phyloP scores from a whole-genome alignment of 2,329 filamentous ascomycete species.

The Hypoxylon sp. region DNA sequence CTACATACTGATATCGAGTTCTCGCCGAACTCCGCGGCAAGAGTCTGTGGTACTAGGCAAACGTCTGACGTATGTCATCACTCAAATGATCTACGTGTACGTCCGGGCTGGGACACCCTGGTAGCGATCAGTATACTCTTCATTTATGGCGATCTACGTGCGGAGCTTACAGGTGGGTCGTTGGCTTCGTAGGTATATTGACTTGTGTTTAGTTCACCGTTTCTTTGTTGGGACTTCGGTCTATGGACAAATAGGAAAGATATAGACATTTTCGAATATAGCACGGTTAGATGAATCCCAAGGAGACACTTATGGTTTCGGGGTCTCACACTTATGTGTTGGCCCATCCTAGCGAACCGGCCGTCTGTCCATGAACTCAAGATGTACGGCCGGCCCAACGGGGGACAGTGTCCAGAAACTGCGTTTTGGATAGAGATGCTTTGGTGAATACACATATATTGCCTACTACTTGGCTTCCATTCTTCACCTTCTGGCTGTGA shows the following conservation, averaged over 20 bases:
- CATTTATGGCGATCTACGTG: not conserved
- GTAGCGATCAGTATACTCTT: not conserved
- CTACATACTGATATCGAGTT: not conserved
- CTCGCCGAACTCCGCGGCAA: not conserved
- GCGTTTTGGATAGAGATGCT: not conserved
- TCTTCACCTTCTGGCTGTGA: not conserved
- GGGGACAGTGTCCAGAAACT: not conserved
- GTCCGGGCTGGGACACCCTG: not conserved
- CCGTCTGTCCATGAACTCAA: not conserved
- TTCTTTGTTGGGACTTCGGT: not conserved
- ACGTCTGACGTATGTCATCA: not conserved
- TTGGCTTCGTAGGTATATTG: not conserved
- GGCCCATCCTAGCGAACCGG: not conserved
- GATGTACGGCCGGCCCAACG: not conserved
- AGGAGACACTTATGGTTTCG: not conserved
- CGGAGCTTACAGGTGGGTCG: not conserved
- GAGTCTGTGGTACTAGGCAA: not conserved
- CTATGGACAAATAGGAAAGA: not conserved
- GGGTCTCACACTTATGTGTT: not conserved
- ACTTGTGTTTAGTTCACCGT: not conserved
- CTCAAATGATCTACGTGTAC: not conserved
- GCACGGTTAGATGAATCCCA: not conserved
- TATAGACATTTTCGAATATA: not conserved
- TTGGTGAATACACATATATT: not conserved
- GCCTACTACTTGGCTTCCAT: not conserved